These are phyloP conservation scores for Alternaria sp. DNA, from an alignment of 2,329 filamentous ascomycete genomes.

Conservation along the genomic window DNA sequence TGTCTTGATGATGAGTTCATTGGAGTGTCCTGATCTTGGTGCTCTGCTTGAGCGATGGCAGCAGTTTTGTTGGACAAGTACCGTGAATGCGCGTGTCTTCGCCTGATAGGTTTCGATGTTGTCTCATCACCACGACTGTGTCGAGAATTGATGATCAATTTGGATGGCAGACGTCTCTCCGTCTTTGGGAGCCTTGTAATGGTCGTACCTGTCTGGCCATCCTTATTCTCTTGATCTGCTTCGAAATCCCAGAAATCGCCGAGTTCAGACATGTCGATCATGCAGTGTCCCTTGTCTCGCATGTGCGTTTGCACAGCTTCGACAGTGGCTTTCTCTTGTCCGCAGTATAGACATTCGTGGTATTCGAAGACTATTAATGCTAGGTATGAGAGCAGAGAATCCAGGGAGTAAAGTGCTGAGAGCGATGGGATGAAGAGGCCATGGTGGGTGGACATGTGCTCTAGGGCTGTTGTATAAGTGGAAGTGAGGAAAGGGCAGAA, in stretches of 20 bases:
- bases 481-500: background rate
- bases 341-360: slow-evolving; percentile 12
- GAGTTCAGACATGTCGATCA: background rate
- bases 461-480: background rate
- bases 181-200: background rate
- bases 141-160: background rate
- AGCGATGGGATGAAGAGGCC: background rate
- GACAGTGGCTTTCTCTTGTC: background rate
- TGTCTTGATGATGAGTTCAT: background rate
- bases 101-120: background rate
- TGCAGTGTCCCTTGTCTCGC: slow-evolving; percentile 10
- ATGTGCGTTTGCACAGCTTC: slow-evolving; percentile 15
- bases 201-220: background rate
- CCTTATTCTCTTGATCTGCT: background rate
- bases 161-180: background rate
- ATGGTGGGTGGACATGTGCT: slow-evolving; percentile 5
- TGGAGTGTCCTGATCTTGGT: background rate
- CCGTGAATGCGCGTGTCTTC: background rate
- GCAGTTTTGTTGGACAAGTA: background rate
- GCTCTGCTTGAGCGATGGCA: background rate
- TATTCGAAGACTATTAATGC: background rate
- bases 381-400: slow-evolving; percentile 8
- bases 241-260: background rate
- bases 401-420: background rate
- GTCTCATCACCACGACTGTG: background rate